A percentile compares a stretch with the other conserved stretches of the same genome.
These are phyloP conservation scores for Sporothrix phasma DNA, from an alignment of 2,329 filamentous ascomycete species.

Conservation along the genomic window DNA sequence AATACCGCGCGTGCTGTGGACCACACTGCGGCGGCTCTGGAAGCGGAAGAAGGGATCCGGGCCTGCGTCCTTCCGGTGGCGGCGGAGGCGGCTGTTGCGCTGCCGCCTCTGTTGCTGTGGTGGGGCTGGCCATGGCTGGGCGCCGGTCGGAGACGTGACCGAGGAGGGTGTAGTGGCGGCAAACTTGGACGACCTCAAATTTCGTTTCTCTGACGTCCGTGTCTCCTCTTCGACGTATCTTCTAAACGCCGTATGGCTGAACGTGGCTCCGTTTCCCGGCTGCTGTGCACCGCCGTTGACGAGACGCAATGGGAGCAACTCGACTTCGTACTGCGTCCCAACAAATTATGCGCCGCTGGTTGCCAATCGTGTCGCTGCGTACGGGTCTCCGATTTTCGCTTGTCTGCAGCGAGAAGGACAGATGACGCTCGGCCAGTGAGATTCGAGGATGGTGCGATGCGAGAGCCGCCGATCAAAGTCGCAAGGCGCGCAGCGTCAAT, in stretches of 20 bases:
- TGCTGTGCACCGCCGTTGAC: neutral
- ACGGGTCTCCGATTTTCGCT: neutral
- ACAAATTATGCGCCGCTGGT: neutral
- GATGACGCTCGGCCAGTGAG: neutral
- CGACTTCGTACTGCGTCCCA: neutral
- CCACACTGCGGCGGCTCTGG: conserved; percentile 73
- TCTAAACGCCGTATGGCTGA: too few species aligned
- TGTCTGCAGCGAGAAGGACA: neutral
- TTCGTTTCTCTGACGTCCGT: neutral
- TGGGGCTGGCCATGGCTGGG: neutral
- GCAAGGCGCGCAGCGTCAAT: neutral
- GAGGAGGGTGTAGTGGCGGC: neutral
- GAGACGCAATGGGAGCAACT: neutral
- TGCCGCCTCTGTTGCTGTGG: neutral
- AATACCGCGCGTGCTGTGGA: conserved; percentile 85
- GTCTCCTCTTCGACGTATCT: too few species aligned
- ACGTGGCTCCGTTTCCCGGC: neutral
- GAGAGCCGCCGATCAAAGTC: neutral
- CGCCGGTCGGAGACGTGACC: neutral
- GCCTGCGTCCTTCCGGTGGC: neutral
- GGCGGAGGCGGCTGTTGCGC: neutral
- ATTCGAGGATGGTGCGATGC: neutral
- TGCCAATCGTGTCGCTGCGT: neutral
- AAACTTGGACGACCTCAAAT: too few species aligned
- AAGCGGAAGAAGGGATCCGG: conserved; percentile 20